Conservation (phyloP, 208 protist species). For the Leishmania gerbilli region DNA sequence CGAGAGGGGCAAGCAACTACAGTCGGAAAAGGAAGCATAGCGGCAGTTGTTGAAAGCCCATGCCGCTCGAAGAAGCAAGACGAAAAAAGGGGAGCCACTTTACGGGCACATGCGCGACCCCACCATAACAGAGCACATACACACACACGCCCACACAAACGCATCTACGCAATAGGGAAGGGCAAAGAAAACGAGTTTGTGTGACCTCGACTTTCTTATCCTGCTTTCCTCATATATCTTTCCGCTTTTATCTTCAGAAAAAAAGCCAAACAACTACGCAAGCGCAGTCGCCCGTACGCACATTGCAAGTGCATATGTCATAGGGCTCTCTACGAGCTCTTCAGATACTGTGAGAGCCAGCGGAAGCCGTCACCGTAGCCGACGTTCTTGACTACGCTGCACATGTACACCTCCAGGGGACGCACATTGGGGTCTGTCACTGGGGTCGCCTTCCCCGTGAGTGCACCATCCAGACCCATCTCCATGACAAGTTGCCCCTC, state of each 20-base stretch:
- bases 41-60: slow-evolving; percentile 1
- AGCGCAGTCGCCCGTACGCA: neutral
- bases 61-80: neutral
- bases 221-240: neutral
- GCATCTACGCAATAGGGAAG: neutral
- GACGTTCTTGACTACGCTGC: slow-evolving; percentile 96
- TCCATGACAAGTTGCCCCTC: slow-evolving; percentile 94
- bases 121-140: neutral
- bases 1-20: slow-evolving; percentile 13
- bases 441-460: slow-evolving; percentile 95
- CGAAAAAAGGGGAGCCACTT: neutral
- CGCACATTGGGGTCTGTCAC: slow-evolving; percentile 85
- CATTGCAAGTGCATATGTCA: neutral
- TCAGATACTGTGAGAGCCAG: slow-evolving; percentile 95
- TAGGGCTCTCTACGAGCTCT: slow-evolving; percentile 58
- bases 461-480: slow-evolving; percentile 92
- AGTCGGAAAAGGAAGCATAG: neutral
- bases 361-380: slow-evolving; percentile 99
- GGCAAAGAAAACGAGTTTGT: neutral
- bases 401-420: slow-evolving; percentile 99
- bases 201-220: neutral
- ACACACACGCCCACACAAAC: neutral
- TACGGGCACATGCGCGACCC: neutral
- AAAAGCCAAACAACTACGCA: neutral
- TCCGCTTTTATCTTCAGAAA: neutral